Evolutionary conservation across 306 rosid genomes (phyloP).

Genomic region (Gleditsia sinensis): DNA sequence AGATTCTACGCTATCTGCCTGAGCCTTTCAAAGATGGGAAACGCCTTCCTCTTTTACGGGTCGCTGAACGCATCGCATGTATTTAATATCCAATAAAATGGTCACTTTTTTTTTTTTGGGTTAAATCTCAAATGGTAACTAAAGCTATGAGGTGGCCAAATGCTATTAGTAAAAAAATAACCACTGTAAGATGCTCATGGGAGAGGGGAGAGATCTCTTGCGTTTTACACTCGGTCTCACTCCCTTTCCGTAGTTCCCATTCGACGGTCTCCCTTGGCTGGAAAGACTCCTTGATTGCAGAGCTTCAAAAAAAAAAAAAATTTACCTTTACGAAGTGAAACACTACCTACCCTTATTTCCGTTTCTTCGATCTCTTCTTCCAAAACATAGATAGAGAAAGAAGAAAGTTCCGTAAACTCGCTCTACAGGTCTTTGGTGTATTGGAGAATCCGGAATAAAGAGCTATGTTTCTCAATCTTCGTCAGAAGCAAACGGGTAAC

Average conservation of each 20-base stretch:
- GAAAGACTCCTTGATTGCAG: neutral
- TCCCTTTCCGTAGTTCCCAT: too few species aligned
- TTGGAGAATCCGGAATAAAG: neutral
- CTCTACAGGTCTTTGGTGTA: constrained; percentile 21
- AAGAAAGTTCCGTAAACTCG: neutral
- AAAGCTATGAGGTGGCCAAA: too few species aligned
- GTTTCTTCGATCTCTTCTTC: neutral
- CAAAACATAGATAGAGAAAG: neutral
- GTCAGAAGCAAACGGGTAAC: constrained; percentile 59
- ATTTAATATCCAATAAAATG: too few species aligned
- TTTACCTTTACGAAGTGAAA: neutral
- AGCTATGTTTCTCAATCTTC: constrained; percentile 63
- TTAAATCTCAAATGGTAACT: too few species aligned
- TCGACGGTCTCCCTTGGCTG: neutral
- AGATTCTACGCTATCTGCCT: neutral
- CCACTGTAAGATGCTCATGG: neutral
- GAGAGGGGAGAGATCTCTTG: neutral
- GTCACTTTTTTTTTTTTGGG: too few species aligned
- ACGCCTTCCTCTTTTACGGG: too few species aligned
- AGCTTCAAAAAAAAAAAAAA: too few species aligned
- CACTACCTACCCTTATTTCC: neutral
- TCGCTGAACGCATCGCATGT: too few species aligned
- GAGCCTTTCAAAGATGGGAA: neutral
- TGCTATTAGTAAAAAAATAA: neutral
- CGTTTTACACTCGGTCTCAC: neutral